phyloP scores from a whole-genome alignment of 495 filamentous ascomycete genomes.

The Collariella sp. region DNA sequence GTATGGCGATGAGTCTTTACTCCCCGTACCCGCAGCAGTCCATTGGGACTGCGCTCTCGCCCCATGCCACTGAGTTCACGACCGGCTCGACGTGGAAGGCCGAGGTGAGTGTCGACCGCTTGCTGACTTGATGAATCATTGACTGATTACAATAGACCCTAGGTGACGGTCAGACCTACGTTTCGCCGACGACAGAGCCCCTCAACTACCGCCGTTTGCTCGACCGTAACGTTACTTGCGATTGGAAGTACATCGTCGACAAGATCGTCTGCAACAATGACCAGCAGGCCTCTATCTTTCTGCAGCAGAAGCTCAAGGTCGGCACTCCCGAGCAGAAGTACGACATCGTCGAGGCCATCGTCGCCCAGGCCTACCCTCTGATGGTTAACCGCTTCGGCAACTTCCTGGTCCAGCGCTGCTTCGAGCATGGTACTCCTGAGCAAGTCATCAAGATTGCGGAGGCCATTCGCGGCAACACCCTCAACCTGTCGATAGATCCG shows the following conservation, averaged over 20 bases:
- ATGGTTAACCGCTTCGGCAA: slow-evolving; percentile 99
- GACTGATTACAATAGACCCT: slow-evolving; percentile 28
- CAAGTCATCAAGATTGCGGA: slow-evolving; percentile 93
- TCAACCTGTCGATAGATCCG: slow-evolving; percentile 93
- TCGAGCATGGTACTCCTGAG: slow-evolving; percentile 93
- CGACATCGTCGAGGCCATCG: slow-evolving; percentile 93
- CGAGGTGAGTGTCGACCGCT: slow-evolving; percentile 36
- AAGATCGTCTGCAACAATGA: slow-evolving; percentile 99
- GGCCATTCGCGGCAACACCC: slow-evolving; percentile 87
- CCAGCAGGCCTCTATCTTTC: slow-evolving; percentile 95
- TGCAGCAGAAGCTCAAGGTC: slow-evolving; percentile 98
- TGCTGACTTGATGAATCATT: neutral
- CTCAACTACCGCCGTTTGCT: slow-evolving; percentile 93
- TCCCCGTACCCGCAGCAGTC: slow-evolving; percentile 60
- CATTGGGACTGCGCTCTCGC: slow-evolving; percentile 73
- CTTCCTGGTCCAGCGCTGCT: slow-evolving; percentile 95
- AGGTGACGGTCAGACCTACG: slow-evolving; percentile 62
- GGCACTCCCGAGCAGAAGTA: slow-evolving; percentile 92
- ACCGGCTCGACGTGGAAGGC: slow-evolving; percentile 39
- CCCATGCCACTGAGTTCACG: slow-evolving; percentile 76
- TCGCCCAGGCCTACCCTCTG: slow-evolving; percentile 86
- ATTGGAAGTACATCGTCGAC: slow-evolving; percentile 99
- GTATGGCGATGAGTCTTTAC: slow-evolving; percentile 43
- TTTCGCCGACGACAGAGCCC: slow-evolving; percentile 76
- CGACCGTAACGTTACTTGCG: slow-evolving; percentile 92